phyloP scores from a whole-genome alignment of 1,284 basidiomycete species.

The Sanghuangporus baumii region DNA sequence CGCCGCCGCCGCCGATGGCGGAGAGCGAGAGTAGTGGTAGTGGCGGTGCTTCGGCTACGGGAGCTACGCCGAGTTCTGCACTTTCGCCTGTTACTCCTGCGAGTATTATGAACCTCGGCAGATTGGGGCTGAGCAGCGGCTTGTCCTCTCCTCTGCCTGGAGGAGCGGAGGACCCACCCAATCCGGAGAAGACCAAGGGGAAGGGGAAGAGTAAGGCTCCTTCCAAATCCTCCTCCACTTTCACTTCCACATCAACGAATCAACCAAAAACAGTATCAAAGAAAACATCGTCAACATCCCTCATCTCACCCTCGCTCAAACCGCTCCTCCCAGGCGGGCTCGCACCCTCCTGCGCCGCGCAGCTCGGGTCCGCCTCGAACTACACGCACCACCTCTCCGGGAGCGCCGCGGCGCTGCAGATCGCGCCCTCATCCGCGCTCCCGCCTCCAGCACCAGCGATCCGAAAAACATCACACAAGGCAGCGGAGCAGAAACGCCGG shows the following conservation, averaged over 20 bases:
- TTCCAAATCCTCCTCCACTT: slow-evolving; percentile 17
- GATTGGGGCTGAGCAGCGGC: slow-evolving; percentile 46
- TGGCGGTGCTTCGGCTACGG: not conserved
- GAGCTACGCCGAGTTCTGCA: slow-evolving; percentile 22
- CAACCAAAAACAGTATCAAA: slow-evolving; percentile 23
- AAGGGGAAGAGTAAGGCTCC: slow-evolving; percentile 28
- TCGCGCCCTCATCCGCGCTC: slow-evolving; percentile 23
- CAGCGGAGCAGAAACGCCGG: slow-evolving; percentile 93
- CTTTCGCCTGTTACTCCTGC: slow-evolving; percentile 81
- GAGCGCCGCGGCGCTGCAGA: slow-evolving; percentile 19
- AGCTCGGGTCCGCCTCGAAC: slow-evolving; percentile 23
- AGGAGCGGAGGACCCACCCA: slow-evolving; percentile 21
- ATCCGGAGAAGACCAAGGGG: slow-evolving; percentile 18
- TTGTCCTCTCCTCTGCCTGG: slow-evolving; percentile 25
- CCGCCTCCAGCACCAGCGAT: slow-evolving; percentile 31
- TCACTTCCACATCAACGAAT: slow-evolving; percentile 1
- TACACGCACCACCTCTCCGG: slow-evolving; percentile 21
- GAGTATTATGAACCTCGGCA: slow-evolving; percentile 79
- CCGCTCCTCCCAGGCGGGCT: slow-evolving; percentile 57
- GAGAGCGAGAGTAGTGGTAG: slow-evolving; percentile 20
- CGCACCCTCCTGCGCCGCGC: slow-evolving; percentile 20
- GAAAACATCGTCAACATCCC: slow-evolving; percentile 25
- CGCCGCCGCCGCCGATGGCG: slow-evolving; percentile 40
- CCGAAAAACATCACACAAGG: slow-evolving; percentile 93
- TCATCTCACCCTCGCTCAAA: slow-evolving; percentile 50